These are phyloP conservation scores for Dissoconium aciculare DNA, from an alignment of 2,329 filamentous ascomycete species.

Conservation along the genomic window DNA sequence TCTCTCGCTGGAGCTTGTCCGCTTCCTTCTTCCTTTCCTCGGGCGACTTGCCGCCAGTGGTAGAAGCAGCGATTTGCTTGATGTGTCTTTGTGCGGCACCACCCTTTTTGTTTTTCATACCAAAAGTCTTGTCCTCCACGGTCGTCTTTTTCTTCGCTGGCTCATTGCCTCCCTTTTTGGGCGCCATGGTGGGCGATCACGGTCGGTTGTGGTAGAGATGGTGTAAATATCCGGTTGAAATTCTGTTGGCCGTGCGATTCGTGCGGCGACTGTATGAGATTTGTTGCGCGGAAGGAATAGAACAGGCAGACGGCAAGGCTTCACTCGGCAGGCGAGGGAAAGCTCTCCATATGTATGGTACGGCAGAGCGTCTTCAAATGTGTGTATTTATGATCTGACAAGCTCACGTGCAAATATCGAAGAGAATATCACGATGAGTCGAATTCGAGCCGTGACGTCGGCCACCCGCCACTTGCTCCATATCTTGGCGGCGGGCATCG, in stretches of 20 bases:
- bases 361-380: no score
- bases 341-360: conserved; percentile 21
- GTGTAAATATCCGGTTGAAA: no score
- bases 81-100: conserved; percentile 81
- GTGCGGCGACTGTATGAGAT: no score
- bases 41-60: conserved; percentile 58
- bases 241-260: no score
- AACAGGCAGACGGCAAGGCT: no score
- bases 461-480: background rate
- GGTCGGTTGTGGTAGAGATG: conserved; percentile 3
- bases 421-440: background rate
- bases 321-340: conserved; percentile 20
- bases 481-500: conserved; percentile 1
- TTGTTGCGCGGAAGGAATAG: no score
- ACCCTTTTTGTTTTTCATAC: conserved; percentile 99
- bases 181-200: conserved; percentile 50
- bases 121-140: conserved; percentile 84
- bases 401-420: background rate
- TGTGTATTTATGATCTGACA: no score
- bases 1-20: conserved; percentile 51
- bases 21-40: conserved; percentile 73
- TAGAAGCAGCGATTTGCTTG: conserved; percentile 61
- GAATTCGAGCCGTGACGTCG: conserved; percentile 1
- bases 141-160: conserved; percentile 47
- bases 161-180: conserved; percentile 48